Evolutionary conservation across 2,329 filamentous ascomycete genomes (phyloP), one percentile per base, ranked within the genome.

Genomic region (Alternaria sp.): DNA sequence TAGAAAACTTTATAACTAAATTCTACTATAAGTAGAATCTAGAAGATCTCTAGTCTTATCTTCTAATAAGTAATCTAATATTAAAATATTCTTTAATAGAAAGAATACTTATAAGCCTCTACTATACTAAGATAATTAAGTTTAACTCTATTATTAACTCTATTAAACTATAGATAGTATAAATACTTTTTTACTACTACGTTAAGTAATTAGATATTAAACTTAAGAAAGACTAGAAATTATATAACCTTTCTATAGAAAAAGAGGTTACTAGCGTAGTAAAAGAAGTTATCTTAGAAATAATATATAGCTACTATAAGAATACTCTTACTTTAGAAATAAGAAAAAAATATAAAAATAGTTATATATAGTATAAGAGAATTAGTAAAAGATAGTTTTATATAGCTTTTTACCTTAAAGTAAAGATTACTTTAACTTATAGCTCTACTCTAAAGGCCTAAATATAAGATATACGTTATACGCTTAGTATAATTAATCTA

Each of bases 341-440:
- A 40, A 58, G 4, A 47, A 17, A 21, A 26, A 58, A 58, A 36
- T 23, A 32, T n/a, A 45, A 58, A 23, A 58, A 51, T 8, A 61
- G 44, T 7, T 54, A 56, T 19, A 55, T 19, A 23, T 61, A 13
- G 58, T 11, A 61, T 56, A 61, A 54, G n/a, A 61, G 23, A 56
- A 49, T 61, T 32, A 11, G 58, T 12, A 28, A 61, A 36, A 61
- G 51, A 44, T 61, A 17, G 58, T 61, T 44, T 56, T 61, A 49
- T n/a, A 28, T 61, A n/a, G 28, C 30, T 26, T 61, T 43, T 50
- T 10, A 61, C 5, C 32, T 61, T 44, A 7, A 43, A 44, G 44
- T 61, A 40, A 25, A 43, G 12, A 61, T 61, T 40, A 30, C 36
- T 56, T 30, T 61, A 10, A 61, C 58, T 30, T 61, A 15, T 9